A percentile compares a stretch with the other conserved stretches of the same genome.
These are phyloP conservation scores for Fusarium austroafricanum DNA, from an alignment of 2,329 filamentous ascomycete species.

Conservation along the genomic window DNA sequence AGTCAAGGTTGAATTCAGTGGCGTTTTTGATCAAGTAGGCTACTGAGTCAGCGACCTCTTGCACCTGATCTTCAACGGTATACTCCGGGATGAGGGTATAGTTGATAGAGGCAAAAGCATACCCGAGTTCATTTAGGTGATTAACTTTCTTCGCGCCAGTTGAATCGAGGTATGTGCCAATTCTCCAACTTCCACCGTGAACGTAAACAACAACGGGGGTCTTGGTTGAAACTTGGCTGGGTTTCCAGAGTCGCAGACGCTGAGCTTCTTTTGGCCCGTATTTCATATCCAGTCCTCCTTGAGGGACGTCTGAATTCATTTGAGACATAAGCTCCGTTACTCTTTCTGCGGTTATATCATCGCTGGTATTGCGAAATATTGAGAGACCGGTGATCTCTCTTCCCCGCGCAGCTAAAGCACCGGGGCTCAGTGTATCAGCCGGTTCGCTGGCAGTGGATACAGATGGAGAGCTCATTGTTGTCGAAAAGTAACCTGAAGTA, in stretches of 20 bases:
- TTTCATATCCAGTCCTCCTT: neutral
- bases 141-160: slow-evolving; percentile 3
- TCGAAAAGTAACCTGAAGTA: rapidly evolving
- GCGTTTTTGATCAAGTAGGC: neutral
- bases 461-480: neutral
- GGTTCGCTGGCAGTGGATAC: neutral
- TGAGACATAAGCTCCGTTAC: neutral
- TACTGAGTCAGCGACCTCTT: slow-evolving; percentile 3
- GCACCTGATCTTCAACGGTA: slow-evolving; percentile 5
- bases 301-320: neutral
- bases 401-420: neutral
- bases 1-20: rapidly evolving
- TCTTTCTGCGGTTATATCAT: neutral
- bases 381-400: neutral
- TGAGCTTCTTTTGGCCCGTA: neutral
- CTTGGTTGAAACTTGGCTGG: rapidly evolving
- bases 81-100: neutral
- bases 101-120: neutral
- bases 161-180: slow-evolving; percentile 12
- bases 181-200: slow-evolving; percentile 12
- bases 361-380: neutral
- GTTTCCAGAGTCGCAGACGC: neutral
- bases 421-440: neutral
- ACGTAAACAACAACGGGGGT: neutral
- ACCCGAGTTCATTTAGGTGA: neutral